A percentile compares a stretch with the other conserved stretches of the same genome.
Evolutionary conservation across 805 yeast genomes (phyloP).

Genomic region (Diddensiella caesifluorescens): DNA sequence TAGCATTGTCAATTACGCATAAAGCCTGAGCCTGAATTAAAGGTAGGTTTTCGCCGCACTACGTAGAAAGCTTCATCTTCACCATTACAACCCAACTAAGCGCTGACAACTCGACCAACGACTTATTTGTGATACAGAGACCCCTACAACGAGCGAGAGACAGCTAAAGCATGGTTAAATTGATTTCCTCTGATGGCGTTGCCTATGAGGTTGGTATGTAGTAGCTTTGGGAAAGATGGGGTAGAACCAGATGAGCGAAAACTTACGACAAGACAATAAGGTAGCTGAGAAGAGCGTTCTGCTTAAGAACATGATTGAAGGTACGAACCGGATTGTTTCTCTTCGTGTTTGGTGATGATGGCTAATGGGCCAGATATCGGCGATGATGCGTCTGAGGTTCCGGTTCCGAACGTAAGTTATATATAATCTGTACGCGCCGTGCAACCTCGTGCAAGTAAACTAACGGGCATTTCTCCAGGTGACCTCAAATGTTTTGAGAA

Average conservation of each 20-base stretch:
- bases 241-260: not conserved
- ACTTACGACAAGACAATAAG: constrained; percentile 38
- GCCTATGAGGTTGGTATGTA: constrained; percentile 60
- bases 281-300: constrained; percentile 84
- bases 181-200: constrained; percentile 79
- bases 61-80: not conserved
- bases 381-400: constrained; percentile 67
- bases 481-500: constrained; percentile 65
- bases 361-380: constrained; percentile 30
- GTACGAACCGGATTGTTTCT: constrained; percentile 35
- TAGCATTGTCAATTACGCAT: too few species aligned
- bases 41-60: too few species aligned
- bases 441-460: not conserved
- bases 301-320: constrained; percentile 81
- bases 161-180: constrained; percentile 26
- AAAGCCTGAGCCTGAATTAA: too few species aligned
- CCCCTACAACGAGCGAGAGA: not conserved
- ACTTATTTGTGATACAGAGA: not conserved
- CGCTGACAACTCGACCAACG: not conserved
- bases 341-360: not conserved
- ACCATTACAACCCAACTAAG: not conserved
- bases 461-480: constrained; percentile 19
- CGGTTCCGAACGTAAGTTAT: constrained; percentile 76
- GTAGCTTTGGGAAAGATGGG: not conserved
- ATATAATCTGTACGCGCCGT: not conserved